Conservation (phyloP, 768 basidiomycete species). For the Porphyrellus cyaneotinctus region DNA sequence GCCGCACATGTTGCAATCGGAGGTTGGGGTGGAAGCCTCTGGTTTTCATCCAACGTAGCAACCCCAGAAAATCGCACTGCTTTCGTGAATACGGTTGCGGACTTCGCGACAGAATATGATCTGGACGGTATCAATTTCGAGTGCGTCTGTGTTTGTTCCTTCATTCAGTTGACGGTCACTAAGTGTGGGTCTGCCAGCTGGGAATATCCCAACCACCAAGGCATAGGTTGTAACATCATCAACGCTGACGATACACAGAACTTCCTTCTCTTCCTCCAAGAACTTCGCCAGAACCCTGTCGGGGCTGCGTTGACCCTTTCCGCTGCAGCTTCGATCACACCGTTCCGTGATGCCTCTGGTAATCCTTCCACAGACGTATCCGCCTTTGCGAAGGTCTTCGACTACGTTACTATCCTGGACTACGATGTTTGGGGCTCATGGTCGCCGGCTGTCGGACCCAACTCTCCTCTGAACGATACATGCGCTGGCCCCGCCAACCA, state of each 20-base stretch:
- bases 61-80: constrained; percentile 53
- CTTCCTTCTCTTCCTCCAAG: constrained; percentile 70
- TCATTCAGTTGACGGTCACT: not conserved
- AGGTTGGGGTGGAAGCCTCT: constrained; percentile 64
- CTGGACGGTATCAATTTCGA: constrained; percentile 52
- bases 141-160: constrained; percentile 10
- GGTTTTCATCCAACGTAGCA: constrained; percentile 59
- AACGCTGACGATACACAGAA: constrained; percentile 61
- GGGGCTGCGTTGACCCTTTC: constrained; percentile 58
- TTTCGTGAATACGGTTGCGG: constrained; percentile 58
- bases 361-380: constrained; percentile 65
- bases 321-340: constrained; percentile 60
- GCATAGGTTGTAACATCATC: constrained; percentile 68
- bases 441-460: constrained; percentile 62
- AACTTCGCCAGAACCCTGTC: constrained; percentile 53
- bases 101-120: constrained; percentile 45
- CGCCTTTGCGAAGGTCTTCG: constrained; percentile 64
- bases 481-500: constrained; percentile 60
- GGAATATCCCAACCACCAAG: constrained; percentile 74
- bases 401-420: constrained; percentile 61
- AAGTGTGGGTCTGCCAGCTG: constrained; percentile 49
- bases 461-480: constrained; percentile 74
- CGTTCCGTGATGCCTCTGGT: constrained; percentile 60
- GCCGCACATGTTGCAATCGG: constrained; percentile 59
- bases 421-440: constrained; percentile 60